These are phyloP conservation scores for Dryadomyces sulphureus DNA, from an alignment of 2,329 filamentous ascomycete species.

Conservation along the genomic window DNA sequence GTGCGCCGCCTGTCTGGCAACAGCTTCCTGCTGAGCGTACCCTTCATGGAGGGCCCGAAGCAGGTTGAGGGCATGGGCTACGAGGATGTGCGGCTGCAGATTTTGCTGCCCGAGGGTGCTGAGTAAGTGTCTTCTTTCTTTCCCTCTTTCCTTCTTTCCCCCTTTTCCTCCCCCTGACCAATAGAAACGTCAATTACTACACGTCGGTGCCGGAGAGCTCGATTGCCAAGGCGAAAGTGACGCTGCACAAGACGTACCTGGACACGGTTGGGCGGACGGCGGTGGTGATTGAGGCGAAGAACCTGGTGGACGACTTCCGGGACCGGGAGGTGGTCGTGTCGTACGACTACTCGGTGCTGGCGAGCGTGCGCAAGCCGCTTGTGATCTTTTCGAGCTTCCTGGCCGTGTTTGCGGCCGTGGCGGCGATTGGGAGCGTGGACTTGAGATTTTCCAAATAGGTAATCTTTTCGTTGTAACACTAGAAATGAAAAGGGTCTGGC, in stretches of 20 bases:
- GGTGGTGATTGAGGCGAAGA: constrained; percentile 65
- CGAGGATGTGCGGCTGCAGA: constrained; percentile 60
- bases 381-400: constrained; percentile 63
- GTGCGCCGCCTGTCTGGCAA: constrained; percentile 52
- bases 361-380: constrained; percentile 72
- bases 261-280: constrained; percentile 82
- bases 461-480: background rate
- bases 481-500: background rate
- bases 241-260: constrained; percentile 76
- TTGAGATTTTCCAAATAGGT: constrained; percentile 50
- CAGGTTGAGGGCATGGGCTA: constrained; percentile 77
- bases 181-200: constrained; percentile 65
- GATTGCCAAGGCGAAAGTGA: constrained; percentile 42
- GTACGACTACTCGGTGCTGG: constrained; percentile 68
- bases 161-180: constrained; percentile 18
- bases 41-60: constrained; percentile 86
- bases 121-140: constrained; percentile 38
- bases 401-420: constrained; percentile 59
- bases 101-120: constrained; percentile 84
- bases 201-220: constrained; percentile 53
- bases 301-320: constrained; percentile 80
- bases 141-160: no score
- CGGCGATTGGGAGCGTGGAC: constrained; percentile 64
- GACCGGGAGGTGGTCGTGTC: constrained; percentile 73
- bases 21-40: constrained; percentile 75